These are phyloP conservation scores for Ustilago hordei DNA, from an alignment of 1,284 basidiomycete genomes.

Conservation along the genomic window DNA sequence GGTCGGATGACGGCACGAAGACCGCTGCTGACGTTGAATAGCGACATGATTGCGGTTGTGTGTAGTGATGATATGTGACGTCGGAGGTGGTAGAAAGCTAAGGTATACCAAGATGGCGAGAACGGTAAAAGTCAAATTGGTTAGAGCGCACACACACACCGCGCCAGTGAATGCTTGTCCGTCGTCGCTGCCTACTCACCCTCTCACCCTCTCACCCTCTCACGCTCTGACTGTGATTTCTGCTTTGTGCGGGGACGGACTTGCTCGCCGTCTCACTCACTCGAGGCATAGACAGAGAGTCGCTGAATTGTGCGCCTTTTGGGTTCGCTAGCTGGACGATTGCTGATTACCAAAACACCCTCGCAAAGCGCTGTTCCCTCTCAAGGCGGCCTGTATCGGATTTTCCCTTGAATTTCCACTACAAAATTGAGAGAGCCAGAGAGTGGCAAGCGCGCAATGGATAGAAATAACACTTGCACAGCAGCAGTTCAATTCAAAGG, in stretches of 20 bases:
- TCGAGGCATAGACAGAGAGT: not conserved
- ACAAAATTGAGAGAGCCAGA: not conserved
- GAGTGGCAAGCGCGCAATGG: not conserved
- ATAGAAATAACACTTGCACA: conserved; percentile 2
- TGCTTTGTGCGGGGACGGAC: conserved; percentile 9
- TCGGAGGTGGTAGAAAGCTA: conserved; percentile 4
- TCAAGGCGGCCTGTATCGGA: conserved; percentile 32
- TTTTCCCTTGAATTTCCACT: conserved; percentile 15
- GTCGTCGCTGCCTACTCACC: conserved; percentile 1
- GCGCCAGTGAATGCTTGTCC: conserved; percentile 1
- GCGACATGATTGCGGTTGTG: conserved; percentile 30
- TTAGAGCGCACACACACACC: conserved; percentile 14
- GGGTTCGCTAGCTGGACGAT: not conserved
- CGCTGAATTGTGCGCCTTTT: conserved; percentile 1
- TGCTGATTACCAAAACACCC: conserved; percentile 47
- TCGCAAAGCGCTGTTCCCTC: not conserved
- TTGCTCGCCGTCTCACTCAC: not conserved
- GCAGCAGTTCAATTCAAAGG: conserved; percentile 1
- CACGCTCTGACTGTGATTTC: not conserved
- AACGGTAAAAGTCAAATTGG: not conserved
- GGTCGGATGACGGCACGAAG: conserved; percentile 45
- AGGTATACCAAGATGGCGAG: not conserved
- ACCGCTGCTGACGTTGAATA: conserved; percentile 44
- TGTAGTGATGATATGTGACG: not conserved
- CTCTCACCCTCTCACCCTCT: too few relatives aligned